phyloP scores from a whole-genome alignment of 192 early-diverging fungal genomes.

The Coemansia sp. region DNA sequence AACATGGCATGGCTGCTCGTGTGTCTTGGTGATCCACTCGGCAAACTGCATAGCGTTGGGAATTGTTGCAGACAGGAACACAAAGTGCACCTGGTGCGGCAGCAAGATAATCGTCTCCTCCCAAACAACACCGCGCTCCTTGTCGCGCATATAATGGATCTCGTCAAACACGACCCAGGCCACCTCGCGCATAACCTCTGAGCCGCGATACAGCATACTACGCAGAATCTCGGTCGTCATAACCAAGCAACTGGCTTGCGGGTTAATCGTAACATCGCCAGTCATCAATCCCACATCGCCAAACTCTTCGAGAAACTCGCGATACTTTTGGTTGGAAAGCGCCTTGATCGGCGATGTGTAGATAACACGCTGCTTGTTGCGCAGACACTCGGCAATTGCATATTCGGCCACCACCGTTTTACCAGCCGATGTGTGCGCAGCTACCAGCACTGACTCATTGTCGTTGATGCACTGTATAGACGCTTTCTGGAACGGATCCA shows the following conservation, averaged over 20 bases:
- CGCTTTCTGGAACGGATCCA: conserved; percentile 95
- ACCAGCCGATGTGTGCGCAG: conserved; percentile 95
- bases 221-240: conserved; percentile 99
- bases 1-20: conserved; percentile 97
- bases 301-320: conserved; percentile 93
- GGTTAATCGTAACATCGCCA: conserved; percentile 96
- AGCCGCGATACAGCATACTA: conserved; percentile 95
- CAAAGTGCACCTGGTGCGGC: conserved; percentile 88
- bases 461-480: conserved; percentile 87
- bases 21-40: conserved; percentile 94
- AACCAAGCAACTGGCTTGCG: conserved; percentile 86
- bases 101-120: conserved; percentile 97
- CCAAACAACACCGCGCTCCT: conserved; percentile 98
- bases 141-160: conserved; percentile 98
- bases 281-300: conserved; percentile 99
- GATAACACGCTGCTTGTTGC: conserved; percentile 89
- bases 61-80: conserved; percentile 97
- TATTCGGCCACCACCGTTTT: conserved; percentile 99
- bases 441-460: conserved; percentile 91
- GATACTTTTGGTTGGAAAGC: conserved; percentile 96
- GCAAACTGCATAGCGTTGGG: conserved; percentile 99
- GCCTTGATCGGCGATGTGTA: conserved; percentile 99
- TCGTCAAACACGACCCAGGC: conserved; percentile 99
- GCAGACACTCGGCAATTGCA: conserved; percentile 88
- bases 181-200: conserved; percentile 94